Evolutionary conservation across 2,329 filamentous ascomycete genomes (phyloP).

Genomic region (Nigrograna mackinnonii): DNA sequence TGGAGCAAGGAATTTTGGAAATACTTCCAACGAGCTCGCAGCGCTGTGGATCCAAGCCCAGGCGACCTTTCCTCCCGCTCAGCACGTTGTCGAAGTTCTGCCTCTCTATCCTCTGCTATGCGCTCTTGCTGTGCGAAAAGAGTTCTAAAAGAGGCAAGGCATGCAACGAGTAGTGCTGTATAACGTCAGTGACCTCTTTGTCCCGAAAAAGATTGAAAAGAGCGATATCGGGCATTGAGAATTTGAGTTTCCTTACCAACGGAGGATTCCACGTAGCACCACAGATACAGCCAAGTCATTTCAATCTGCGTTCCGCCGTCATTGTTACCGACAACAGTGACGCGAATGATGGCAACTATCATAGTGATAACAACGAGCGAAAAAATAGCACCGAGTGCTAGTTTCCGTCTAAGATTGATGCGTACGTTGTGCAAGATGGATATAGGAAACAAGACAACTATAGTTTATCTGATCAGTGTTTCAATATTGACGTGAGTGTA

Average conservation of each 20-base stretch:
- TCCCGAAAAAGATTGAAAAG: not conserved
- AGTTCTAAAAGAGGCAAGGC: slow-evolving; percentile 6
- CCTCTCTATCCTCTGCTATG: not conserved
- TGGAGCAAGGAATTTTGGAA: not conserved
- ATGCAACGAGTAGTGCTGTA: slow-evolving; percentile 5
- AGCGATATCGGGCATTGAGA: not conserved
- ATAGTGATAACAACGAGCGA: no score
- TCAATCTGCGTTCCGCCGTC: not conserved
- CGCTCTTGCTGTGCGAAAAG: slow-evolving; percentile 5
- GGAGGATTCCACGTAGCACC: not conserved
- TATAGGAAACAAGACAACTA: no score
- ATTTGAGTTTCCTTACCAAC: not conserved
- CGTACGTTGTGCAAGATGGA: no score
- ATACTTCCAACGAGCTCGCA: not conserved
- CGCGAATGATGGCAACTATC: not conserved
- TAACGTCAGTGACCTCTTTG: no score
- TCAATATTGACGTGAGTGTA: no score
- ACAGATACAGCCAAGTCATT: not conserved
- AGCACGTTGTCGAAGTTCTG: not conserved
- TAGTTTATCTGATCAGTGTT: no score
- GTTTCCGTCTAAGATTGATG: no score
- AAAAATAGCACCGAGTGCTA: no score
- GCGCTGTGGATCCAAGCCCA: not conserved
- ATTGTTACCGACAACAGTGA: not conserved
- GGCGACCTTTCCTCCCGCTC: no score